Base-by-base conservation (phyloP, 176 grass and related monocot species). In the Paspalum vaginatum region DNA sequence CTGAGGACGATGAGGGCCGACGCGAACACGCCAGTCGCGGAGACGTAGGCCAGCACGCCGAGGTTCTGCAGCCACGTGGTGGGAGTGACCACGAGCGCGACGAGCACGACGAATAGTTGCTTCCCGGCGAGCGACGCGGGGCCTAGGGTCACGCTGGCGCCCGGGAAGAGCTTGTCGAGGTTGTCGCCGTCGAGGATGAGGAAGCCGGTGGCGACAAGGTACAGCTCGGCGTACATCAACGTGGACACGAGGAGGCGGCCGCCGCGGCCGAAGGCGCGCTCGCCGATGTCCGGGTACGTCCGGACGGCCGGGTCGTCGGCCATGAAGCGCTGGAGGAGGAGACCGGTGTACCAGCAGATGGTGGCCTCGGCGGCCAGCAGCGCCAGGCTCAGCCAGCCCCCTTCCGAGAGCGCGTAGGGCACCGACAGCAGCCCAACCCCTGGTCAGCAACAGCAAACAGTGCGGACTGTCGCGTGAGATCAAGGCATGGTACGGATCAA, bases 161-260 rank as follows among this genome's bases (percentile, higher is more conserved):
- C 73, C 1, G 94, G 94, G 63, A 97, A 94, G 10, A 97, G 71
- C 58, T 97, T 97, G 79, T 97, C 62, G 0, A 97, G 76, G 81
- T 91, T 93, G 69, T 97, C 91, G 15, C 91, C 94, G 17, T 93
- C 91, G 11, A 97, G 80, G 61, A 97, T 97, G n/a, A 97, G 64
- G 80, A 97, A 97, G 3, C 91, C 94, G 49, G 86, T 62, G 39
- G 94, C 86, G 12, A 97, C 91, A 54, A 97, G 81, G 86, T 93
- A 97, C 78, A 97, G 91, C 85, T 93, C 94, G 16, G 90, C 78
- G 89, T 97, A 97, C 69, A 93, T 84, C 74, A 85, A 88, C 32
- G 81, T 46, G 0, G 94, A 97, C 56, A 89, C 88, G 42, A 65
- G 79, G 53, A 97, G 6, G 65, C 87, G 88, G 46, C 94, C 91